phyloP scores from a whole-genome alignment of 2,329 filamentous ascomycete species.

The Clarireedia monteithiana region DNA sequence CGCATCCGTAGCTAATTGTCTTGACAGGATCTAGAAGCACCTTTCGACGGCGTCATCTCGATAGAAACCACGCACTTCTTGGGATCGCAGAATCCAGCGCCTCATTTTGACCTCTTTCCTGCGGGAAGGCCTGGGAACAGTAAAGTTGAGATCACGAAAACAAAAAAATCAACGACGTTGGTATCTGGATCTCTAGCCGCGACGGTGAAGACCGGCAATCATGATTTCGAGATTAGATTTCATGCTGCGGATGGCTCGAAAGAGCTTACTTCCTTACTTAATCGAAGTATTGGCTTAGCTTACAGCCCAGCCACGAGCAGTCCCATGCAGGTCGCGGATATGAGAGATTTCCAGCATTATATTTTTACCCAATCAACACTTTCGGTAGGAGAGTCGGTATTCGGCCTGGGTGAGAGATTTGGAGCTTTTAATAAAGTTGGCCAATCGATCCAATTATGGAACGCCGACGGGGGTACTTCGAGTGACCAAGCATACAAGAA shows the following conservation, averaged over 20 bases:
- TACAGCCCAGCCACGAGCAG: constrained; percentile 46
- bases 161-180: constrained; percentile 39
- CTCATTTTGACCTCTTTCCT: constrained; percentile 51
- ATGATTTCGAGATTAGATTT: constrained; percentile 49
- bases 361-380: constrained; percentile 49
- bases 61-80: constrained; percentile 51
- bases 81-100: constrained; percentile 43
- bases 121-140: constrained; percentile 37
- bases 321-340: constrained; percentile 45
- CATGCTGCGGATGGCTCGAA: constrained; percentile 42
- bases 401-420: constrained; percentile 70
- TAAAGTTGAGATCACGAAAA: constrained; percentile 34
- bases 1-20: not conserved
- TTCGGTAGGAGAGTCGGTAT: constrained; percentile 56
- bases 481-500: constrained; percentile 69
- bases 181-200: constrained; percentile 44
- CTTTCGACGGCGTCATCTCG: constrained; percentile 51
- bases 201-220: constrained; percentile 40
- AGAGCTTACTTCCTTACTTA: constrained; percentile 45
- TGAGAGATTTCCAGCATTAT: constrained; percentile 45
- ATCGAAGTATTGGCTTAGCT: constrained; percentile 49
- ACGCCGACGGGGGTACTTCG: constrained; percentile 56
- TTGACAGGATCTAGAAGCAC: constrained; percentile 44
- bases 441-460: constrained; percentile 59
- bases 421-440: constrained; percentile 71